These are phyloP conservation scores for Avena eriantha DNA, from an alignment of 176 grass and related monocot genomes.

Conservation along the genomic window DNA sequence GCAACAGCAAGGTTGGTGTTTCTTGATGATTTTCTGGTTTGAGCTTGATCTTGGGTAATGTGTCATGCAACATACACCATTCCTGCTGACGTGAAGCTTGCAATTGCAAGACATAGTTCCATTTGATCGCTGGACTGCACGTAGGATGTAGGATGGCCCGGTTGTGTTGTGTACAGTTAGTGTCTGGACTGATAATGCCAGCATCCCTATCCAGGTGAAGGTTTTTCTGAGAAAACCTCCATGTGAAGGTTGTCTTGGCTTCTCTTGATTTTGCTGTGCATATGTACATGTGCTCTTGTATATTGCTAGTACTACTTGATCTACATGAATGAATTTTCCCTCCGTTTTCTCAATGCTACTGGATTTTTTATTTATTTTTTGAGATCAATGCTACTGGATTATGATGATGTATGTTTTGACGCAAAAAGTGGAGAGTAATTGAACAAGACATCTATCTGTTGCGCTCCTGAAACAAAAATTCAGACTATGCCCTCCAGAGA, in stretches of 20 bases:
- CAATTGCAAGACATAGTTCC: slow-evolving; percentile 1
- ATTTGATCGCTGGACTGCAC: background rate
- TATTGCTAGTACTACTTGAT: background rate
- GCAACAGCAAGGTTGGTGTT: background rate
- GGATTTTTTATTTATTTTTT: too few species aligned
- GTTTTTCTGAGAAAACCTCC: background rate
- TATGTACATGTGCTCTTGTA: slow-evolving; percentile 20
- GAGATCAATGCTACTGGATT: background rate
- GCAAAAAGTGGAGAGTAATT: background rate
- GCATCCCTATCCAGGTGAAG: slow-evolving; percentile 21
- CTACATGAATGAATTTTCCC: background rate
- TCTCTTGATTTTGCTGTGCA: slow-evolving; percentile 43
- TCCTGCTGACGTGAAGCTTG: background rate
- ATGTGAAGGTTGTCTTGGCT: background rate
- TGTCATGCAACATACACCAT: background rate
- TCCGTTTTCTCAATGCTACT: background rate
- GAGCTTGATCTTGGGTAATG: slow-evolving; percentile 17
- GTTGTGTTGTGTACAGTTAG: slow-evolving; percentile 20
- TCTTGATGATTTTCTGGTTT: slow-evolving; percentile 22
- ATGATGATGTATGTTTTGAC: background rate
- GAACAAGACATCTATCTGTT: background rate
- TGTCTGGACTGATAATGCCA: background rate
- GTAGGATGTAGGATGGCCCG: background rate
- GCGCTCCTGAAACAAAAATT: background rate
- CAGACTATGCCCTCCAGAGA: too few species aligned